phyloP scores from a whole-genome alignment of 805 yeast genomes.

The Schwanniomyces sp. region DNA sequence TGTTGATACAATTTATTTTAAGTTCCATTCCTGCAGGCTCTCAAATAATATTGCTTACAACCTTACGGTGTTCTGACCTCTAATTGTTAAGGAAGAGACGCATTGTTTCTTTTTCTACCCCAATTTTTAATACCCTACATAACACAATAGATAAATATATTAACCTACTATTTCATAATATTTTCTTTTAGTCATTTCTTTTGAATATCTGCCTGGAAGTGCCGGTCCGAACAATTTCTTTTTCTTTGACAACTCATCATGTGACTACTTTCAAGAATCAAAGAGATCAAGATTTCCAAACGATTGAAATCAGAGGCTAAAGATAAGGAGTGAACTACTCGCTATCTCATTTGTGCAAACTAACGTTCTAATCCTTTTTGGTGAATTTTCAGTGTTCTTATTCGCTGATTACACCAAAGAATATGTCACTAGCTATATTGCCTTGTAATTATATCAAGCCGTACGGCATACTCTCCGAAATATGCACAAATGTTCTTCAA shows the following conservation, averaged over 20 bases:
- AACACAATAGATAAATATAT: no score
- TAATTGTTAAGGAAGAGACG: no score
- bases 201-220: no score
- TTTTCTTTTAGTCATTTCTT: no score
- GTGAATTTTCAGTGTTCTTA: not conserved
- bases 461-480: not conserved
- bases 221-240: not conserved
- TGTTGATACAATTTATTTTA: no score
- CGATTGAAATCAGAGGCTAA: not conserved
- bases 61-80: no score
- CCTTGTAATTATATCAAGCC: not conserved
- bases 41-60: no score
- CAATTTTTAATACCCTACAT: no score
- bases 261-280: not conserved
- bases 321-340: not conserved
- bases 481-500: not conserved
- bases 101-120: no score
- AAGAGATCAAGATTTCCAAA: not conserved
- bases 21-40: no score
- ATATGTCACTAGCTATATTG: not conserved
- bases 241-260: not conserved
- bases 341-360: not conserved
- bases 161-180: no score
- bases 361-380: not conserved
- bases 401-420: not conserved